A percentile compares a stretch with the other conserved stretches of the same genome.
These are phyloP conservation scores for Chaetomium globosum DNA, from an alignment of 2,329 filamentous ascomycete genomes.

Conservation along the genomic window DNA sequence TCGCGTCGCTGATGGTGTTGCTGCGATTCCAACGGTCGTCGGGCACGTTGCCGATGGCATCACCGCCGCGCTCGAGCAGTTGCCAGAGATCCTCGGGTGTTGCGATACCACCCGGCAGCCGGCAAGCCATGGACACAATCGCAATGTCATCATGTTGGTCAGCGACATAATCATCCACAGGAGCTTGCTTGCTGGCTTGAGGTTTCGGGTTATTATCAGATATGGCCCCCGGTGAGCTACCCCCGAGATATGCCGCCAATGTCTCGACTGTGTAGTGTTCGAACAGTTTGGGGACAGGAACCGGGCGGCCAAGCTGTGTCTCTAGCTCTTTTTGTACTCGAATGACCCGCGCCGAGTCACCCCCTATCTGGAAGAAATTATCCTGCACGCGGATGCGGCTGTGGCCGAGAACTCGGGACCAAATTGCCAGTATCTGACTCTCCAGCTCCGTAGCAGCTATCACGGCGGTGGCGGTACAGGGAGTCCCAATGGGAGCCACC, in stretches of 20 bases:
- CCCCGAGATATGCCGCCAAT: conserved; percentile 1
- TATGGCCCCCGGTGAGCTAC: not conserved
- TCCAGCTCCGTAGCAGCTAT: not conserved
- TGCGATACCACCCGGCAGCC: not conserved
- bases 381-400: not conserved
- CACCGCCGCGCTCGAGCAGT: not conserved
- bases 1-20: not conserved
- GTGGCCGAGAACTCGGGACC: conserved; percentile 3
- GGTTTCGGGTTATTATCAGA: not conserved
- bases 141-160: conserved; percentile 1
- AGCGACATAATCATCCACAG: not conserved
- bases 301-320: not conserved
- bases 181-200: not conserved
- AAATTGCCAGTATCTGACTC: conserved; percentile 2
- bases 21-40: not conserved
- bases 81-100: conserved; percentile 1
- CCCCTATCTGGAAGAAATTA: conserved; percentile 5
- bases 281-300: conserved; percentile 2
- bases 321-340: not conserved
- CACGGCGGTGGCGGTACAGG: not conserved
- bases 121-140: conserved; percentile 3
- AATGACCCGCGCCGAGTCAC: not conserved
- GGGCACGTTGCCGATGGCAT: not conserved
- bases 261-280: conserved; percentile 2
- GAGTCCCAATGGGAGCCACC: not conserved